These are phyloP conservation scores for Didymella arachidicola DNA, from an alignment of 2,329 filamentous ascomycete species.

Conservation along the genomic window DNA sequence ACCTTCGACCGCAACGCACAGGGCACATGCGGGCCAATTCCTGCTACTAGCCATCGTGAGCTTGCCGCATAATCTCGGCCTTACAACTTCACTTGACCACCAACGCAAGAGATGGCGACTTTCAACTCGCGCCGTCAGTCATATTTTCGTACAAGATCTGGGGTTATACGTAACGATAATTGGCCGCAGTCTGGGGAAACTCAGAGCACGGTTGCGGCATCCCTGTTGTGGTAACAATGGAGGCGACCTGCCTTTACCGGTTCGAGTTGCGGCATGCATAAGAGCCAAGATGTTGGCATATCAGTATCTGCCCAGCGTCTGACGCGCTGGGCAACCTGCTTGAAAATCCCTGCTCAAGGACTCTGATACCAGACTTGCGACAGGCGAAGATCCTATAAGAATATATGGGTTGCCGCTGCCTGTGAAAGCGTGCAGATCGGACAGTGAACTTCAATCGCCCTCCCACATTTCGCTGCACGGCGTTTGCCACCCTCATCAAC, in stretches of 20 bases:
- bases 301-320: conserved; percentile 18
- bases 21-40: background rate
- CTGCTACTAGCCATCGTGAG: conserved; percentile 1
- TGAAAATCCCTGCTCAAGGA: conserved; percentile 20
- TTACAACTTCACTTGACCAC: background rate
- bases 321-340: conserved; percentile 8
- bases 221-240: conserved; percentile 10
- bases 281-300: conserved; percentile 23
- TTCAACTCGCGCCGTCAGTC: conserved; percentile 2
- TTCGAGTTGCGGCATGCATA: conserved; percentile 15
- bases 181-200: conserved; percentile 25
- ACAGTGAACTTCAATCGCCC: conserved; percentile 5
- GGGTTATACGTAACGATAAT: conserved; percentile 34
- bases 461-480: background rate
- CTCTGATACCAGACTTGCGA: background rate
- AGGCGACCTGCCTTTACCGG: conserved; percentile 19
- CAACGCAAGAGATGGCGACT: conserved; percentile 4
- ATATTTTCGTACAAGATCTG: conserved; percentile 13
- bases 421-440: conserved; percentile 7
- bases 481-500: conserved; percentile 2
- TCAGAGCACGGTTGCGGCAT: background rate
- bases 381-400: conserved; percentile 15
- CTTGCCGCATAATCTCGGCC: conserved; percentile 18
- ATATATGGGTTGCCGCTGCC: conserved; percentile 6
- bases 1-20: background rate